Base-by-base conservation (phyloP, 2,329 filamentous ascomycete species). In the Paecilomyces dactylethromorphus region DNA sequence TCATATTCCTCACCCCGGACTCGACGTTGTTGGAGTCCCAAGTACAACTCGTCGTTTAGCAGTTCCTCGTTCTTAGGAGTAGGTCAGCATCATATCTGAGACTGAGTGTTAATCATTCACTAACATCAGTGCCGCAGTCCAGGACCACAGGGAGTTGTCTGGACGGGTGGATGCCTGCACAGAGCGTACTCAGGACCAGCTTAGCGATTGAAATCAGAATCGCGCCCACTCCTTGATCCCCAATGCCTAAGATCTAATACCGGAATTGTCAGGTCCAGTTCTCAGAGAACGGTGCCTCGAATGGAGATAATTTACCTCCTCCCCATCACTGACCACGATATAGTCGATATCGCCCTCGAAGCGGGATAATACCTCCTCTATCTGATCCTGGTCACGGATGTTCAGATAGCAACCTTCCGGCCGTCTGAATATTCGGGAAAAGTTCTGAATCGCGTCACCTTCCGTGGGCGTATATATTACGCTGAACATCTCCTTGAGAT, bases 391-490 rank as follows among this genome's bases (percentile, higher is more conserved):
- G 57, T 92, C 84, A 18, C 85, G 79, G 54, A 95, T 88, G 65
- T 89, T 91, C 55, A 95, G 74, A 64, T 91, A 95, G 65, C 90
- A 91, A 0, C 92, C 92, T 64, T 93, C 88, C 0, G 91, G 90
- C 18, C 84, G 80, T 11, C 92, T 79, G 68, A 96, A 96, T 0
- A 94, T 72, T 0, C 87, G 78, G 0, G 90, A 94, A 69, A 90
- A 96, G 63, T 92, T 89, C 64, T 90, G 85, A 55, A 96, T 96
- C 0, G 92, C 92, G 49, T 95, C 90, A 8, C 90, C 91, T 74
- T 96, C 91, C 0, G 92, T 96, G 0, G 92, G 92, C 0, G 92
- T 96, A 69, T 96, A 96, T 29, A 96, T 90, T n/a, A 96, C 79
- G 49, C 87, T 86, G 68, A 95, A 92, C 89, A 96, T 94, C 69